A percentile compares a stretch with the other conserved stretches of the same genome.
Evolutionary conservation across 1,284 basidiomycete genomes (phyloP).

Genomic region (Moesziomyces antarcticus): DNA sequence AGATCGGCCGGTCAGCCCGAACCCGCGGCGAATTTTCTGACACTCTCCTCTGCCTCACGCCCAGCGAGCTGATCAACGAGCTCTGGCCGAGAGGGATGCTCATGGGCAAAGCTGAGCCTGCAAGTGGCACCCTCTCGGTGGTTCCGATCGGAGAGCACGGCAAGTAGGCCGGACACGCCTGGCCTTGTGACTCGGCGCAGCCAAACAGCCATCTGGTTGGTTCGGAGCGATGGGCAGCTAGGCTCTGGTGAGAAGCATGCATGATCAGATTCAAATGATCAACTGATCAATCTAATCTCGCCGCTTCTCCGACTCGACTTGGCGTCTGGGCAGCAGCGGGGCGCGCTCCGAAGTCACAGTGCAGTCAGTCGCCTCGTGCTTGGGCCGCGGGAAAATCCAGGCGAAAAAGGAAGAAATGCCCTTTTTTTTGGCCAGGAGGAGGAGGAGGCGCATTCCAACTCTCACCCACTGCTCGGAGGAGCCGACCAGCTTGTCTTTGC

Average conservation of each 20-base stretch:
- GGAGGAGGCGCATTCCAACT: too few relatives aligned
- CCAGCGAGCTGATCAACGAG: too few relatives aligned
- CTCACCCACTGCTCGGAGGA: not conserved
- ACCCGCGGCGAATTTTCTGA: too few relatives aligned
- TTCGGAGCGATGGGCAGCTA: not conserved
- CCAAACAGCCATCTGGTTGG: not conserved
- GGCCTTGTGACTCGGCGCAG: not conserved
- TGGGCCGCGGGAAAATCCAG: not conserved
- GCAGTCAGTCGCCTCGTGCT: too few relatives aligned
- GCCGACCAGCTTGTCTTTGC: not conserved
- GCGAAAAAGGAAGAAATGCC: not conserved
- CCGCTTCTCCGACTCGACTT: not conserved
- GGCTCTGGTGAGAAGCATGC: not conserved
- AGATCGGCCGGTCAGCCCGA: not conserved
- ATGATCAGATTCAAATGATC: not conserved
- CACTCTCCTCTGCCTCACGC: not conserved
- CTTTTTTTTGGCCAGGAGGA: not conserved
- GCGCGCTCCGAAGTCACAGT: too few relatives aligned
- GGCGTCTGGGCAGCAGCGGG: too few relatives aligned
- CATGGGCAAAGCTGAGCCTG: too few relatives aligned
- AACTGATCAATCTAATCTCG: not conserved
- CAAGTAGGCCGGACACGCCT: not conserved
- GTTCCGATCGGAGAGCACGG: conserved; percentile 4
- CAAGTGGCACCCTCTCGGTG: not conserved
- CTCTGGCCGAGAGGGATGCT: too few relatives aligned